Base-by-base conservation (phyloP, 2,329 filamentous ascomycete species). In the Paradendryphiella salina region DNA sequence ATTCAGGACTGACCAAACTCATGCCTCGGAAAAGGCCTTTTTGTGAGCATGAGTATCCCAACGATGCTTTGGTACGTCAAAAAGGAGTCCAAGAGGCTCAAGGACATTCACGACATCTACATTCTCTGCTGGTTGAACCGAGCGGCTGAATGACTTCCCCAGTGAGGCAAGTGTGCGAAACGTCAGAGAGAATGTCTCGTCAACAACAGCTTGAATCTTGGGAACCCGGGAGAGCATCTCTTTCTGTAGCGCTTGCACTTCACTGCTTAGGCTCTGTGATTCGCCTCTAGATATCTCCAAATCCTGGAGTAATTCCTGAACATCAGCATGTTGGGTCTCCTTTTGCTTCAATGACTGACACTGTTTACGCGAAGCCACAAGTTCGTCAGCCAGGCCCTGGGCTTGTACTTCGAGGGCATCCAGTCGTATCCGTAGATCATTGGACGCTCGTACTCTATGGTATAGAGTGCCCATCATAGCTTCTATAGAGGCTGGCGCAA, bases 1-100 rank as follows among this genome's bases (percentile, higher is more conserved):
- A 7, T 54, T 10, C 3, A 61, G 56, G 1, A 52, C 8, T 3
- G 57, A 61, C 61, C 61, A 63, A 7, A 60, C 28, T 23, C 45
- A 56, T 1, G 56, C 54, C 31, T 64, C 61, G 3, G 62, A 13
- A 9, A 60, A 31, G 5, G 1, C 18, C 28, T 62, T 66, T 32
- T 53, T 59, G 3, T 38, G 44, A 3, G 35, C 21, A 0, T 50
- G 38, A 1, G 32, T 23, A 8, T 37, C 21, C 63, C 57, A 64
- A 14, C 52, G 40, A 18, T 50, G 20, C 2, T 6, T 21, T 1
- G 54, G 9, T 1, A 53, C 43, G 26, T 20, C 29, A 5, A 20
- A 11, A 1, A 44, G 14, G 8, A 44, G 15, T 3, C 9, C 2
- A 1, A 5, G 7, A 5, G 9, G 8, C 3, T 11, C 14, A 4